Percentiles rank a stretch among this genome's conserved stretches.
Conservation (phyloP, 257 asterid genomes). For the Marsdenia floribunda region DNA sequence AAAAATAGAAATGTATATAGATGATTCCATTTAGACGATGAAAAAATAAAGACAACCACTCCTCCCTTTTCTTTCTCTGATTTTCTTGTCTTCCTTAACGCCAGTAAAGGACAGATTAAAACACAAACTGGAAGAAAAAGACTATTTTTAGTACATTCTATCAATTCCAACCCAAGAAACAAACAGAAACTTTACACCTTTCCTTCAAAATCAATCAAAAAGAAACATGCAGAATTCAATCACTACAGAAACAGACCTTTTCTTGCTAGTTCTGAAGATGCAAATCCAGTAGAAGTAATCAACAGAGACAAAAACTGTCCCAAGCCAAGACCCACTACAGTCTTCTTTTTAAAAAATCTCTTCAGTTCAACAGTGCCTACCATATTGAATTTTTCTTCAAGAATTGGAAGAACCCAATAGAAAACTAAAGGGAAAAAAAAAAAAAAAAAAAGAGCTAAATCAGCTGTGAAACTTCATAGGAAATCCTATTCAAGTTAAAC, state of each 20-base stretch:
- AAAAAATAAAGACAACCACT: not conserved
- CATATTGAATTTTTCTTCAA: not conserved
- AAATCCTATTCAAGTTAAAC: slow-evolving; percentile 1
- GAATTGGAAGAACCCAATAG: slow-evolving; percentile 7
- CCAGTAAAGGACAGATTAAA: not conserved
- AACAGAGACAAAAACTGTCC: slow-evolving; percentile 88
- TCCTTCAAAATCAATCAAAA: not conserved
- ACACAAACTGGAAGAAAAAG: not conserved
- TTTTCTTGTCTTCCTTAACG: not conserved
- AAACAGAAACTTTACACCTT: not conserved
- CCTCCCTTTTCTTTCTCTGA: not conserved
- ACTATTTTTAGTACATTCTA: not conserved
- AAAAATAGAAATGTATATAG: too few relatives aligned
- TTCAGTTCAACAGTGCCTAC: slow-evolving; percentile 34
- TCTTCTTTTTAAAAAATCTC: slow-evolving; percentile 45
- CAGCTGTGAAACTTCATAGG: not conserved
- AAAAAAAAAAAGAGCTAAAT: not conserved
- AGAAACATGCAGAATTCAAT: not conserved
- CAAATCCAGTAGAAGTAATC: slow-evolving; percentile 83
- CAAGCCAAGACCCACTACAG: slow-evolving; percentile 62
- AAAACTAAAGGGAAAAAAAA: too few relatives aligned
- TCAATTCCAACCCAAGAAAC: not conserved
- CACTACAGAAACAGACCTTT: slow-evolving; percentile 35
- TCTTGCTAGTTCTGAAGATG: slow-evolving; percentile 87
- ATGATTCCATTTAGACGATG: not conserved